Conservation (phyloP, 2,329 filamentous ascomycete species). For the Epichloe typhina region DNA sequence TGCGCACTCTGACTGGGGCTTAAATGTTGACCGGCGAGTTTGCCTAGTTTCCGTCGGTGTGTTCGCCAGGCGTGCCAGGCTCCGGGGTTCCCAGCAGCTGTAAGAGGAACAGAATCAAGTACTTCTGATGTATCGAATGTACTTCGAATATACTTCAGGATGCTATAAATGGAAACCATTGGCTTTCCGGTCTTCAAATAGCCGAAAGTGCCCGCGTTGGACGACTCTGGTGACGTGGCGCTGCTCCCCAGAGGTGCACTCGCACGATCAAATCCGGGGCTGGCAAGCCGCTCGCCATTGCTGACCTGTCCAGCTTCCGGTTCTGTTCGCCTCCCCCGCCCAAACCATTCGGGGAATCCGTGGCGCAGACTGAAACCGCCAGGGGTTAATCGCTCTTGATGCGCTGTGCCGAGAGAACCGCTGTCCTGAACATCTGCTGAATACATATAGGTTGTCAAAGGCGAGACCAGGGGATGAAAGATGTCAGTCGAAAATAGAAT, state of each 20-base stretch:
- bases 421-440: slow-evolving; percentile 63
- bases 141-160: slow-evolving; percentile 70
- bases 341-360: slow-evolving; percentile 85
- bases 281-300: slow-evolving; percentile 24
- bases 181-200: slow-evolving; percentile 29
- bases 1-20: background rate
- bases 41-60: slow-evolving; percentile 35
- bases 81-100: slow-evolving; percentile 76
- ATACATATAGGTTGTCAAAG: slow-evolving; percentile 89
- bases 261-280: slow-evolving; percentile 14
- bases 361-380: slow-evolving; percentile 84
- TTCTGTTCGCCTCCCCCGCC: slow-evolving; percentile 34
- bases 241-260: slow-evolving; percentile 8
- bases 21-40: slow-evolving; percentile 9
- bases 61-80: slow-evolving; percentile 91
- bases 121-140: slow-evolving; percentile 68
- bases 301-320: slow-evolving; percentile 27
- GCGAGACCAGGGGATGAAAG: slow-evolving; percentile 87
- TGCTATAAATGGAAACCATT: slow-evolving; percentile 45
- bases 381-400: slow-evolving; percentile 76
- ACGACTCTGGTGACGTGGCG: slow-evolving; percentile 18
- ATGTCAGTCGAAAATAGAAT: slow-evolving; percentile 86
- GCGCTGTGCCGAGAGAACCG: slow-evolving; percentile 69
- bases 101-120: slow-evolving; percentile 65
- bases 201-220: slow-evolving; percentile 17